phyloP scores from a whole-genome alignment of 2,329 filamentous ascomycete species.

The Lecanicillium sp. region DNA sequence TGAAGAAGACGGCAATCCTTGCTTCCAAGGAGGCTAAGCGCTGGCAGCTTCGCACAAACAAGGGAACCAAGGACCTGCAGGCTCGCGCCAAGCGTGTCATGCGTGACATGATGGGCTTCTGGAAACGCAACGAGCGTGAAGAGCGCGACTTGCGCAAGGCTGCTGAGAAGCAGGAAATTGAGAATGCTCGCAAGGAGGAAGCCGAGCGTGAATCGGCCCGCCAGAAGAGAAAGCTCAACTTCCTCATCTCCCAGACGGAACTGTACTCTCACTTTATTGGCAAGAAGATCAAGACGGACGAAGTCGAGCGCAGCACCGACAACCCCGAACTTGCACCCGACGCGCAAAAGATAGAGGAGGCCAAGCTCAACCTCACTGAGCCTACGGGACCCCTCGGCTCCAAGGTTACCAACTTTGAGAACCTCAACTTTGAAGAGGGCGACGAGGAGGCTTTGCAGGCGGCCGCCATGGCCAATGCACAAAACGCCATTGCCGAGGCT shows the following conservation, averaged over 20 bases:
- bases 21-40: slow-evolving; percentile 95
- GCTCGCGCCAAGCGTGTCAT: slow-evolving; percentile 95
- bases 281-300: slow-evolving; percentile 97
- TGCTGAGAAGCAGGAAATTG: slow-evolving; percentile 90
- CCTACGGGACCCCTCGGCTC: slow-evolving; percentile 44
- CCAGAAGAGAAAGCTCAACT: slow-evolving; percentile 98
- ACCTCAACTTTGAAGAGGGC: slow-evolving; percentile 91
- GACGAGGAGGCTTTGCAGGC: slow-evolving; percentile 75
- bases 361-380: slow-evolving; percentile 41
- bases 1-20: slow-evolving; percentile 93
- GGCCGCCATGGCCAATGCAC: slow-evolving; percentile 90
- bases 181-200: slow-evolving; percentile 93
- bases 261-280: slow-evolving; percentile 99
- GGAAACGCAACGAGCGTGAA: slow-evolving; percentile 97
- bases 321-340: slow-evolving; percentile 61
- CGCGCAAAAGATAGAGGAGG: slow-evolving; percentile 29
- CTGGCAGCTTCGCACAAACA: slow-evolving; percentile 97
- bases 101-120: slow-evolving; percentile 99
- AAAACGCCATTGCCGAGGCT: slow-evolving; percentile 90
- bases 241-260: slow-evolving; percentile 97
- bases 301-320: slow-evolving; percentile 84
- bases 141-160: slow-evolving; percentile 90
- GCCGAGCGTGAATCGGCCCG: slow-evolving; percentile 94
- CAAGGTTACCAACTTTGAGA: slow-evolving; percentile 89
- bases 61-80: slow-evolving; percentile 96